phyloP scores from a whole-genome alignment of 2,329 filamentous ascomycete species.

The Aureobasidium musti region DNA sequence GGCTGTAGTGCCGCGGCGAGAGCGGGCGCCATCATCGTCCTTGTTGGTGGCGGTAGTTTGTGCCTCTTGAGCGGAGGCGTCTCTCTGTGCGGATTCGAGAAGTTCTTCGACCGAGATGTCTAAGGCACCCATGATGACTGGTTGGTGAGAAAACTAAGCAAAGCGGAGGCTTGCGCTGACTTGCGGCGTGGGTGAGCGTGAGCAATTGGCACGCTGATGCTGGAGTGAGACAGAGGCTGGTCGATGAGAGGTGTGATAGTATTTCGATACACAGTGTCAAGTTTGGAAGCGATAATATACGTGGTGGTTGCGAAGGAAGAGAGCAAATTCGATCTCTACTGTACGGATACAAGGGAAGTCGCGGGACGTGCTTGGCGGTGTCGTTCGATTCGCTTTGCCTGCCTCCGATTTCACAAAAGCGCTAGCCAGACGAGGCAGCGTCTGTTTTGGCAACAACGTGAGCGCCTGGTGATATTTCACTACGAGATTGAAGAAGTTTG shows the following conservation, averaged over 20 bases:
- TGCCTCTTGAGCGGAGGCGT: constrained; percentile 46
- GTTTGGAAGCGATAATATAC: background rate
- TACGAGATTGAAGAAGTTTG: background rate
- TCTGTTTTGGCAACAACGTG: background rate
- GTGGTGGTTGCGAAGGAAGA: background rate
- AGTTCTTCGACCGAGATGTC: constrained; percentile 71
- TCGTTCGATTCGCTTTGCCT: background rate
- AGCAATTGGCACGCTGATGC: background rate
- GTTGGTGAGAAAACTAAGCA: constrained; percentile 11
- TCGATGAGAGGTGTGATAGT: background rate
- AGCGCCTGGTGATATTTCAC: background rate
- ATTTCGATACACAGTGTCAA: background rate
- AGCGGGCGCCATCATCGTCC: constrained; percentile 40
- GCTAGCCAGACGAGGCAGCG: background rate
- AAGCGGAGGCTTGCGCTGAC: constrained; percentile 17
- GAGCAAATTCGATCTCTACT: constrained; percentile 3
- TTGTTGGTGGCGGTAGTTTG: constrained; percentile 57
- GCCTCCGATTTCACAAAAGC: background rate
- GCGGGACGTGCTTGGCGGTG: constrained; percentile 6
- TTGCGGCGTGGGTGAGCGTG: background rate
- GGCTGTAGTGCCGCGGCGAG: constrained; percentile 13
- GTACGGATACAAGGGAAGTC: background rate
- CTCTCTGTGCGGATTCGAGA: constrained; percentile 63
- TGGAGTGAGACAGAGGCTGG: background rate
- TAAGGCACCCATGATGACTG: constrained; percentile 32